Base-by-base conservation (phyloP, 768 basidiomycete genomes). In the Saitozyma sp. region DNA sequence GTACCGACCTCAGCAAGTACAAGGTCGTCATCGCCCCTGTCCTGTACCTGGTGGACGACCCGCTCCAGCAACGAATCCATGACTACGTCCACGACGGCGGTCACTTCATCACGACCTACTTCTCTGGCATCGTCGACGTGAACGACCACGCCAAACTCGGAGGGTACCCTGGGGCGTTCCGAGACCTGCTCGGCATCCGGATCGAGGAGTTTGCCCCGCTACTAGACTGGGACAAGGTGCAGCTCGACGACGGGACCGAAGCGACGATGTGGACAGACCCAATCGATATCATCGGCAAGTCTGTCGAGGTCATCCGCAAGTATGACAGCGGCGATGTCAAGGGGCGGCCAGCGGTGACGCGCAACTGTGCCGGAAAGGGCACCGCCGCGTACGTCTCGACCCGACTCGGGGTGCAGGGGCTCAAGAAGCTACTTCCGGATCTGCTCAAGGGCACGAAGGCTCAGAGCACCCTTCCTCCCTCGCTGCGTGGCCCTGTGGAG, bases 31-130 rank as follows among this genome's bases (percentile, higher is more conserved):
- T 65, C 51, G 50, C 55, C 17, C 64, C 64, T 13, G 50, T 65
- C 13, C 56, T 65, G 37, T 50, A 65, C 45, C 11, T 61, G 41
- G 54, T 65, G 41, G 49, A 56, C 40, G 54, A 56, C n/a, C n/a
- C 48, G 11, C 45, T 62, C 38, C 39, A 57, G 19, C 6, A 46
- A 29, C 7, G 29, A 4, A 17, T 65, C 50, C n/a, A 39, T 19
- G 42, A 53, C 6, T 65, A 52, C 55, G 64, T 65, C 38, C 29
- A 62, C 14, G 37, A 57, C 13, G 64, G 64, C 48, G 64, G 64
- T 20, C 64, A 65, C 51, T 62, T 65, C 29, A 39, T 65, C 40
- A 61, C 64, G 11, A 65, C 63, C 50, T 65, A 61, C 64, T 65
- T 61, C 29, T 65, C 64, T 4, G 64, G 64, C 16, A 62, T 61